Conservation (phyloP, 176 grass and related monocot genomes). For the Aegilops speltoides region DNA sequence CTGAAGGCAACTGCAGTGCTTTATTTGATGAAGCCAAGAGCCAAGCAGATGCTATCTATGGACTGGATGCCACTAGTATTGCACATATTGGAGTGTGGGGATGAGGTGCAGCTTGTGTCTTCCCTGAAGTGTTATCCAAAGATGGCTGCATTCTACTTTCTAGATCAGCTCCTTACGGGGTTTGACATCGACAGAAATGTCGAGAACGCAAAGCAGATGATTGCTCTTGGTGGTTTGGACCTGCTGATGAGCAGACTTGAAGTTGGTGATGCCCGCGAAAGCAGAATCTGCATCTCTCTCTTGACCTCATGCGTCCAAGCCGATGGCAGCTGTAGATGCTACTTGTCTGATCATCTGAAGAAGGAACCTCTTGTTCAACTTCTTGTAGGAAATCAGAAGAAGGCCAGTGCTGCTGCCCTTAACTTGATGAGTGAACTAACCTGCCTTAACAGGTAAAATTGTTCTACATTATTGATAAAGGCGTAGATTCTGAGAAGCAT, state of each 20-base stretch:
- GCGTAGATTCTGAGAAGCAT: constrained; percentile 6
- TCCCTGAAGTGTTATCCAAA: constrained; percentile 69
- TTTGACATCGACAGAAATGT: constrained; percentile 92
- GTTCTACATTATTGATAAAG: constrained; percentile 4
- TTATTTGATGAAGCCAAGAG: constrained; percentile 87
- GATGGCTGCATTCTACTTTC: constrained; percentile 79
- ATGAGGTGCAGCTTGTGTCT: constrained; percentile 67
- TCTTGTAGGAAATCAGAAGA: constrained; percentile 71
- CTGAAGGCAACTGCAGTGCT: constrained; percentile 76
- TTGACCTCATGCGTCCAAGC: constrained; percentile 76
- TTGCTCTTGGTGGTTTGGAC: constrained; percentile 82
- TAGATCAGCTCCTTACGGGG: constrained; percentile 89
- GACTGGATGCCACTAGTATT: constrained; percentile 91
- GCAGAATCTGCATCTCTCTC: constrained; percentile 67
- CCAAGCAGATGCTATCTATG: constrained; percentile 93
- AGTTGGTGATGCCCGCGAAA: constrained; percentile 52
- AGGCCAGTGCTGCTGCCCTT: constrained; percentile 63
- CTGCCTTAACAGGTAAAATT: constrained; percentile 82
- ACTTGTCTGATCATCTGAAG: constrained; percentile 77
- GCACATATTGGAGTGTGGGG: constrained; percentile 71
- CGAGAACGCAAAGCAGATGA: constrained; percentile 92
- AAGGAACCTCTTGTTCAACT: constrained; percentile 73
- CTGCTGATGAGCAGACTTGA: constrained; percentile 74
- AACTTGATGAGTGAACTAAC: constrained; percentile 77
- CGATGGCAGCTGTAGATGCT: constrained; percentile 81